Percentiles rank a stretch among this genome's conserved stretches.
phyloP scores from a whole-genome alignment of 2,329 filamentous ascomycete genomes.

The Colletotrichum destructivum region DNA sequence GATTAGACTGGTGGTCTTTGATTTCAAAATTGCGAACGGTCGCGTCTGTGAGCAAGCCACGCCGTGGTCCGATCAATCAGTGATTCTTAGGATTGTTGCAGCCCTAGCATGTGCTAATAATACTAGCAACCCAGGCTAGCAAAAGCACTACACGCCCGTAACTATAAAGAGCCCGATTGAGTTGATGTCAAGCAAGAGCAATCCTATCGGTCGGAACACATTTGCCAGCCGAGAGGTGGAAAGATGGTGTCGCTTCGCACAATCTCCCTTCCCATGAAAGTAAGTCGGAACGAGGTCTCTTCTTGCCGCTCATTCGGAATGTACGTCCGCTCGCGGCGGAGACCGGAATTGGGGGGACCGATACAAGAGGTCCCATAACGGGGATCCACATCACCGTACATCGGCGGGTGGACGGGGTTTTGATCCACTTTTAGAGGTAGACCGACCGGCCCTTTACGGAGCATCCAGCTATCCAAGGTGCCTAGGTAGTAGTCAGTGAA shows the following conservation, averaged over 20 bases:
- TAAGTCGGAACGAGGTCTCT: background rate
- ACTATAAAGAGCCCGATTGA: no score
- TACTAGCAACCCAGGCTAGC: no score
- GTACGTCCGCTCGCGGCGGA: background rate
- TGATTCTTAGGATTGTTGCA: no score
- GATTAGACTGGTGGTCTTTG: background rate
- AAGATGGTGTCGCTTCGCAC: background rate
- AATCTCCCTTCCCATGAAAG: background rate
- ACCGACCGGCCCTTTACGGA: background rate
- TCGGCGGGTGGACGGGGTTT: background rate
- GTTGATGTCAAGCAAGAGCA: background rate
- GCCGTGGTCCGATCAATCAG: no score
- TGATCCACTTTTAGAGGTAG: background rate
- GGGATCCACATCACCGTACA: background rate
- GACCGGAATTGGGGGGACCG: background rate
- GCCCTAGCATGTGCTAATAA: no score
- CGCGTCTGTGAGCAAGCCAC: no score
- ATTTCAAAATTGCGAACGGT: no score
- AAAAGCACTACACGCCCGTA: no score
- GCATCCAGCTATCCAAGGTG: no score
- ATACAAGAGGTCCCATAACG: background rate
- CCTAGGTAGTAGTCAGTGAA: no score
- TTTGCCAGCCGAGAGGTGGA: background rate
- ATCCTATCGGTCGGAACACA: background rate
- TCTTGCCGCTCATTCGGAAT: no score